These are phyloP conservation scores for Volvox carteri DNA, from an alignment of 163 green algal genomes.

Conservation along the genomic window DNA sequence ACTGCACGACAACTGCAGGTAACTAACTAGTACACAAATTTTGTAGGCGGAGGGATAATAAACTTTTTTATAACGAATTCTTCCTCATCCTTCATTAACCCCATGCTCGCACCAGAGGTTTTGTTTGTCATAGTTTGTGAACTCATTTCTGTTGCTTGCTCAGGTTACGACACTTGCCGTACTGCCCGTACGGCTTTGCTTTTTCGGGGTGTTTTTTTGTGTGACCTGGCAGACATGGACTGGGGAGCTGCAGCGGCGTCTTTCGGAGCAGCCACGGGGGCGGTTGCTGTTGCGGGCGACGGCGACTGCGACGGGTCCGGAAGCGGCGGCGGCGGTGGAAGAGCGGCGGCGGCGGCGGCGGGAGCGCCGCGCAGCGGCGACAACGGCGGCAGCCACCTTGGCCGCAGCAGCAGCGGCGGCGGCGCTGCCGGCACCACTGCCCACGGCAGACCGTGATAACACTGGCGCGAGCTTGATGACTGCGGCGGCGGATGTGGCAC, in stretches of 20 bases:
- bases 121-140: too few species aligned
- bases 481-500: neutral
- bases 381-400: neutral
- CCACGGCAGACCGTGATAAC: too few species aligned
- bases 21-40: too few species aligned
- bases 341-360: conserved; percentile 3
- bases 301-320: neutral
- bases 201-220: conserved; percentile 2
- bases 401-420: neutral
- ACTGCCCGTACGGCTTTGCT: neutral
- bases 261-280: neutral
- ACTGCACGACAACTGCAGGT: conserved; percentile 72
- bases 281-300: conserved; percentile 37
- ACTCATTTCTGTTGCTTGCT: too few species aligned
- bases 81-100: too few species aligned
- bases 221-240: conserved; percentile 46
- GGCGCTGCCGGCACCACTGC: neutral
- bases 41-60: too few species aligned
- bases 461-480: too few species aligned
- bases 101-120: too few species aligned
- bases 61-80: too few species aligned
- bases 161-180: too few species aligned
- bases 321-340: conserved; percentile 6
- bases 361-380: conserved; percentile 29
- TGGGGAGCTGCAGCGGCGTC: conserved; percentile 52